Base-by-base conservation (phyloP, 805 yeast species). In the Teunomyces kruisii region DNA sequence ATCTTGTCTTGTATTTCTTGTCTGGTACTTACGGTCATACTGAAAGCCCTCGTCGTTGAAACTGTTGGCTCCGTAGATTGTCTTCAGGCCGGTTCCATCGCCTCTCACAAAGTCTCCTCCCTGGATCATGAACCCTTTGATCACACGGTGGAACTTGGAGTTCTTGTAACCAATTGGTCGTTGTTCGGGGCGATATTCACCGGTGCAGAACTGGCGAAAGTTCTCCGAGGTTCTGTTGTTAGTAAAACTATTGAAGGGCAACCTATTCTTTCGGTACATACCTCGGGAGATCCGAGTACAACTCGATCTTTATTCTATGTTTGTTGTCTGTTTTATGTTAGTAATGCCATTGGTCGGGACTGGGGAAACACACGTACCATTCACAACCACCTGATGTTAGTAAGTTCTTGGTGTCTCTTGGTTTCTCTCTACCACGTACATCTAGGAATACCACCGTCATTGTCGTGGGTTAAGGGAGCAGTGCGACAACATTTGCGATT, bases 151-250 rank as follows among this genome's bases (percentile, higher is more conserved):
- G 45, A 75, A 68, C 24, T 31, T 42, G 29, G 59, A 41, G 29
- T 49, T 47, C 51, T 75, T 75, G 53, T 76, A 76, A 3, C 80
- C 80, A 6, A 70, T 58, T 0, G 81, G 78, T 5, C 56, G 49
- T 2, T 65, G 62, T 37, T 63, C 56, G 40, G 66, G 64, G 16
- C 64, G 51, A 52, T 64, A 62, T 47, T 76, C 81, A 6, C 80
- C 80, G 0, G 80, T 76, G 54, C 81, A 77, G 45, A 75, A 70
- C 51, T 76, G 80, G 24, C 82, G 61, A 54, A 78, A 76, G 54
- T 78, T 78, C 49, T 78, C 82, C 14, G 68, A 49, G 0, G 83
- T 77, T 45, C 58, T 57, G 30, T 26, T 28, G 52, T 52, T 50
- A 50, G 54, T 45, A 41, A 22, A 22, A 6, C 8, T 22, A 8